phyloP scores from a whole-genome alignment of 208 protist species.

The Leptomonas seymouri region DNA sequence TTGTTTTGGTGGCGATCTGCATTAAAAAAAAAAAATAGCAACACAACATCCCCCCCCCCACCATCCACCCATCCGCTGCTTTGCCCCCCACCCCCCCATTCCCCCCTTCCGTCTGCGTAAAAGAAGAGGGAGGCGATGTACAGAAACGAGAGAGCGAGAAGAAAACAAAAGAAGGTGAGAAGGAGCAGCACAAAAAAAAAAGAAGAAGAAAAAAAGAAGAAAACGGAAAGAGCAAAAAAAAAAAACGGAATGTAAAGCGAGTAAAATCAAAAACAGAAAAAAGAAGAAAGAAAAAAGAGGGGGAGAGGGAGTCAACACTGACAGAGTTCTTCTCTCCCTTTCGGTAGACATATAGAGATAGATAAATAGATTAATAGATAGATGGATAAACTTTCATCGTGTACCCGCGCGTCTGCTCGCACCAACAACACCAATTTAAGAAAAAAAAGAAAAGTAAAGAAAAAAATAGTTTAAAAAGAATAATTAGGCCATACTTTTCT shows the following conservation, averaged over 20 bases:
- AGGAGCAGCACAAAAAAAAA: background rate
- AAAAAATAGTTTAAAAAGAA: too few species aligned
- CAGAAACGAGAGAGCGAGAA: background rate
- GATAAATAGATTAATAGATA: background rate
- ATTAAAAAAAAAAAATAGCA: constrained; percentile 5
- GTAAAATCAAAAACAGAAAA: background rate
- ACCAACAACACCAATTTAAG: too few species aligned
- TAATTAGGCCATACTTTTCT: too few species aligned
- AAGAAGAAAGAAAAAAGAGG: constrained; percentile 12
- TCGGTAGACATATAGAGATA: background rate
- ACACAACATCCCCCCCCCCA: too few species aligned
- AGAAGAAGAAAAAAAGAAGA: background rate
- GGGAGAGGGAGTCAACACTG: background rate
- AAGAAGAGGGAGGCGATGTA: background rate
- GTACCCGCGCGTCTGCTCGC: too few species aligned
- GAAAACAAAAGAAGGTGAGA: background rate
- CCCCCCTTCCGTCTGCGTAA: background rate
- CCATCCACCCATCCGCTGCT: too few species aligned
- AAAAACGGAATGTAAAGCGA: background rate
- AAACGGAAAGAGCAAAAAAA: background rate
- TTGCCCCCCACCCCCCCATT: background rate
- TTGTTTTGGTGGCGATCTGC: background rate
- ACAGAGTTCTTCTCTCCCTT: background rate
- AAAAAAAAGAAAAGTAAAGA: too few species aligned
- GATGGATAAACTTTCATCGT: too few species aligned